Conservation (phyloP, 169 alveolate species). For the Perkinsus chesapeaki region DNA sequence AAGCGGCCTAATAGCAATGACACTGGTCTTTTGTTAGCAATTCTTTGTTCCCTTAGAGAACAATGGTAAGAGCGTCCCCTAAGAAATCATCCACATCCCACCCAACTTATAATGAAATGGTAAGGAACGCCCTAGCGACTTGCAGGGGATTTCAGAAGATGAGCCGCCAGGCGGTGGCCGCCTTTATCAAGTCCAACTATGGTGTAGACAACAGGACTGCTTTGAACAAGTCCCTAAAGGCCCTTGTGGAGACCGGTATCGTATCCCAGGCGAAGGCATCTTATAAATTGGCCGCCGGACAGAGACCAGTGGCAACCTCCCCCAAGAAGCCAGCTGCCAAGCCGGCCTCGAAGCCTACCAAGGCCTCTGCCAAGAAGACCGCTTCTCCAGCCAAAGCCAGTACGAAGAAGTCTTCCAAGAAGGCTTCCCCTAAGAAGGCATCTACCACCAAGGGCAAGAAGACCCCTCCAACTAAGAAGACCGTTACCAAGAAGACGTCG, state of each 20-base stretch:
- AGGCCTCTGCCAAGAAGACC: neutral
- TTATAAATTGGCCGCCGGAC: neutral
- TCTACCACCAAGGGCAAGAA: neutral
- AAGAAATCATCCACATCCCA: neutral
- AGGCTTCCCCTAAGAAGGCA: neutral
- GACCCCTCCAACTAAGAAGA: neutral
- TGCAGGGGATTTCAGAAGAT: neutral
- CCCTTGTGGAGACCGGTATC: slow-evolving; percentile 1
- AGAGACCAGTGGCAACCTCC: neutral
- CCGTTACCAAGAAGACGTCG: neutral
- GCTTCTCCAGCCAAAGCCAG: neutral
- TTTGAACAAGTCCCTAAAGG: neutral
- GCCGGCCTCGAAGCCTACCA: neutral
- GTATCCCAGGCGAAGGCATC: neutral
- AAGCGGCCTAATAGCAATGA: neutral
- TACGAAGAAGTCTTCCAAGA: too few species aligned
- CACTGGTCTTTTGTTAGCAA: neutral
- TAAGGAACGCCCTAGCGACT: neutral
- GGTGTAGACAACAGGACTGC: neutral
- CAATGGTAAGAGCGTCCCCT: neutral
- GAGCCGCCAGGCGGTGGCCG: neutral
- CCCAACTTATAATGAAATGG: neutral
- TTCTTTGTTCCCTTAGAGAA: neutral
- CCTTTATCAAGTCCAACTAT: neutral
- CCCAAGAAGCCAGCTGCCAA: neutral